phyloP scores from a whole-genome alignment of 164 flowering plant species.

The Aristolochia californica region DNA sequence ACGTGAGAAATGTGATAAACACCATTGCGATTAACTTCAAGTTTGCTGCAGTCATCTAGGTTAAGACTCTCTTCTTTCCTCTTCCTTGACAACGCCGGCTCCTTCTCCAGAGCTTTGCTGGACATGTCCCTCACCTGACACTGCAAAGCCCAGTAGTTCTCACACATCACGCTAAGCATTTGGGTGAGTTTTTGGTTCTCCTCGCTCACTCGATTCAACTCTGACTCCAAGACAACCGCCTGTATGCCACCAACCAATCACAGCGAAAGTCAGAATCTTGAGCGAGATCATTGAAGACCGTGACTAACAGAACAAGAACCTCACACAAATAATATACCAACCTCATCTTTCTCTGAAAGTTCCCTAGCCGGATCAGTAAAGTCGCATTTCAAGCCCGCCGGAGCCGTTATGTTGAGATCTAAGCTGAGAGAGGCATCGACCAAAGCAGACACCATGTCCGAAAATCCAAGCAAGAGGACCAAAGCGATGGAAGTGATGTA shows the following conservation, averaged over 20 bases:
- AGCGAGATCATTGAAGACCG: too few species aligned
- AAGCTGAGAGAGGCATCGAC: conserved; percentile 1
- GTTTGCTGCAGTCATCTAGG: too few species aligned
- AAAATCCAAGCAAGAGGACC: neutral
- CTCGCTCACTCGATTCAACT: conserved; percentile 3
- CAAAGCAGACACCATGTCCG: conserved; percentile 3
- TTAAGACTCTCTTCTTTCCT: conserved; percentile 21
- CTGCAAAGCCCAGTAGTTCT: conserved; percentile 5
- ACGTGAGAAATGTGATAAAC: conserved; percentile 3
- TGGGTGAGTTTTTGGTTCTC: conserved; percentile 5
- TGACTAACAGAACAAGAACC: too few species aligned
- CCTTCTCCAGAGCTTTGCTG: conserved; percentile 4
- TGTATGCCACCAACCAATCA: too few species aligned
- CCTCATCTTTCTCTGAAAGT: too few species aligned
- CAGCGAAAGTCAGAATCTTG: too few species aligned
- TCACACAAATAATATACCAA: too few species aligned
- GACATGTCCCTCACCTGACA: conserved; percentile 10
- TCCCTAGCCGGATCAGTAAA: too few species aligned
- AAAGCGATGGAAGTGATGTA: too few species aligned
- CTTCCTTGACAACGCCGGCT: conserved; percentile 18
- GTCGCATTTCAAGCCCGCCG: too few species aligned
- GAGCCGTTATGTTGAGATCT: conserved; percentile 1
- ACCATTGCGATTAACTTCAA: conserved; percentile 2
- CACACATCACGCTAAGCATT: conserved; percentile 5
- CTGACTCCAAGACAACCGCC: conserved; percentile 1